A percentile compares a stretch with the other conserved stretches of the same genome.
phyloP scores from a whole-genome alignment of 192 early-diverging fungal genomes.

The Dissophora globulifera region DNA sequence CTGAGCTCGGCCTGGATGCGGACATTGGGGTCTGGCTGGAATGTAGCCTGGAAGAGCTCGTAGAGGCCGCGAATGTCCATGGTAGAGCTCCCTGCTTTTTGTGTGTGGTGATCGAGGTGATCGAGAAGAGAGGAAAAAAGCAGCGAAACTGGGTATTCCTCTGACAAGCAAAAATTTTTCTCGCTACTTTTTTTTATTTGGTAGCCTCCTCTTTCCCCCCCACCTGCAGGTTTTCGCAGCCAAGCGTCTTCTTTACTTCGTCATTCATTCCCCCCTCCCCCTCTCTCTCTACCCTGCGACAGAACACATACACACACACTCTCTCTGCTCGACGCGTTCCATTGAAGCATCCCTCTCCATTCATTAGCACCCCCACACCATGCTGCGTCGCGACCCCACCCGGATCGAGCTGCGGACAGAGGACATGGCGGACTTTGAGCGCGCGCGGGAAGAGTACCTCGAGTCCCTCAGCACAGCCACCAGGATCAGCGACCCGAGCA shows the following conservation, averaged over 20 bases:
- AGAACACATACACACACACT: no score
- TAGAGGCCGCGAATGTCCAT: slow-evolving; percentile 74
- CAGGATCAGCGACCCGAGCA: background rate
- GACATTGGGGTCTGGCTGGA: slow-evolving; percentile 80
- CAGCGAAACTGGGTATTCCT: background rate
- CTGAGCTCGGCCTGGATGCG: slow-evolving; percentile 87
- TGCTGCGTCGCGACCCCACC: slow-evolving; percentile 40
- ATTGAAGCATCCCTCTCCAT: background rate
- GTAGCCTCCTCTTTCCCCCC: background rate
- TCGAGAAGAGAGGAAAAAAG: background rate
- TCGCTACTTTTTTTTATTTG: no score
- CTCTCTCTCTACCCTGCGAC: no score
- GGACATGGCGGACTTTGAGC: slow-evolving; percentile 27
- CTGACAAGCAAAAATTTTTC: background rate
- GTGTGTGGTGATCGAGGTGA: slow-evolving; percentile 17
- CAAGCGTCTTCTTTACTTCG: no score
- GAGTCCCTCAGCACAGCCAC: slow-evolving; percentile 7
- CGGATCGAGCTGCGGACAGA: slow-evolving; percentile 32
- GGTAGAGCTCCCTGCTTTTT: slow-evolving; percentile 3
- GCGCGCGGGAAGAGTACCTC: slow-evolving; percentile 32
- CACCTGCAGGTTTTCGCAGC: background rate
- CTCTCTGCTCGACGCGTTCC: background rate
- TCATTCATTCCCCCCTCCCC: no score
- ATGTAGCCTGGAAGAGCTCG: slow-evolving; percentile 83
- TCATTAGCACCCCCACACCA: background rate